phyloP scores from a whole-genome alignment of 2,329 filamentous ascomycete species.

The Aspergillus arachidicola region DNA sequence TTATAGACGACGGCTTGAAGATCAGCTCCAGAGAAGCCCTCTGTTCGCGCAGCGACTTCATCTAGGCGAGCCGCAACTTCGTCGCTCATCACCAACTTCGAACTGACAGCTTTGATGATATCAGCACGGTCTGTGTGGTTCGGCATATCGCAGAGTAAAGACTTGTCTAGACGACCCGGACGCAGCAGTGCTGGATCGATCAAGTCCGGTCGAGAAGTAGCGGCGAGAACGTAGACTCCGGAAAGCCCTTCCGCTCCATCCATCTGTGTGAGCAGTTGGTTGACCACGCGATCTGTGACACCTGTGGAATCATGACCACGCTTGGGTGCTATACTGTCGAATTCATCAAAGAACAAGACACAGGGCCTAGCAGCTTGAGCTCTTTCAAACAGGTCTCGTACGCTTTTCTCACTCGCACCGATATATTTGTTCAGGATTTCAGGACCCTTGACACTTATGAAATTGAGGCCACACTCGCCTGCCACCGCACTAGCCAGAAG shows the following conservation, averaged over 20 bases:
- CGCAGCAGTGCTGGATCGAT: conserved; percentile 92
- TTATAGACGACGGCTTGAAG: conserved; percentile 95
- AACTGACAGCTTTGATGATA: conserved; percentile 81
- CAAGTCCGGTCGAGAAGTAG: conserved; percentile 87
- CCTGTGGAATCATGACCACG: conserved; percentile 95
- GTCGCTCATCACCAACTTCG: conserved; percentile 73
- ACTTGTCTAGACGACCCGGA: conserved; percentile 92
- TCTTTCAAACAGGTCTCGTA: conserved; percentile 91
- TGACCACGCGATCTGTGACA: conserved; percentile 97
- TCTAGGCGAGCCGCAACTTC: conserved; percentile 65
- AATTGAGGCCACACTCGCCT: conserved; percentile 95
- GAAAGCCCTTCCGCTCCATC: conserved; percentile 94
- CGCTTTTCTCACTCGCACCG: conserved; percentile 92
- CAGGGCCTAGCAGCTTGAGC: conserved; percentile 87
- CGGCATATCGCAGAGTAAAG: conserved; percentile 87
- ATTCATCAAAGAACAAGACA: conserved; percentile 97
- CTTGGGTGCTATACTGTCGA: conserved; percentile 96
- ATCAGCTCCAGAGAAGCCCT: conserved; percentile 92
- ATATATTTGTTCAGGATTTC: conserved; percentile 99
- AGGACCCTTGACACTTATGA: conserved; percentile 96
- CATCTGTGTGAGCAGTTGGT: conserved; percentile 98
- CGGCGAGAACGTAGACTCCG: conserved; percentile 94
- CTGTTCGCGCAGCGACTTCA: conserved; percentile 78
- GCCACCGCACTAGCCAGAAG: conserved; percentile 95
- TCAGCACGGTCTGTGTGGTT: conserved; percentile 78